Evolutionary conservation across 208 protist species (phyloP), one percentile per base, ranked within the genome.

Genomic region (Acanthamoeba royreba): DNA sequence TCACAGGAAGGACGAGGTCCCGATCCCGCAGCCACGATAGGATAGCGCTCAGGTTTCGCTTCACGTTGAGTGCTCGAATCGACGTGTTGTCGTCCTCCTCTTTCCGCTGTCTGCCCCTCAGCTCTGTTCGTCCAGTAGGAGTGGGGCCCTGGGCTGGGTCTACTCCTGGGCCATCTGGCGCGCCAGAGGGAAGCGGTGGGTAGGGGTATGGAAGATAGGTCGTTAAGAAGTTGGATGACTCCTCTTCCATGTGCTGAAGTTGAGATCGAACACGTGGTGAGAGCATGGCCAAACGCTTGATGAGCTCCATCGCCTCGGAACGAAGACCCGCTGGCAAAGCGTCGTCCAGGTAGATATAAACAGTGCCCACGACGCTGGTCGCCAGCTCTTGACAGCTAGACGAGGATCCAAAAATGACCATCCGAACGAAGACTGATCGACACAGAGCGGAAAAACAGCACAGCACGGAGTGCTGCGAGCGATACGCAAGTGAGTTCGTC

Each of bases 341-440:
- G 40, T 49, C 42, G 72, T 81, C 72, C 38, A 81, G 72, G 40
- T 81, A 81, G 72, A 81, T n/a, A 42, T 81, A 81, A n/a, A 81
- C 11, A 13, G 8, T 13, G 40, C 72, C 72, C 2, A 46, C 43
- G 1, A 81, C 8, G 40, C 49, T 42, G 42, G 22, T 42, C 13
- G 42, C 72, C 40, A 81, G 42, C 25, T 22, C 72, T 25, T 81
- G 72, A 8, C 40, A 35, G 40, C 40, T 49, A 1, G 22, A 17
- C 25, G 42, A 81, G 38, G 33, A 25, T 15, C 72, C 63, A 35
- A 74, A 74, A 35, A 17, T 81, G 33, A 42, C 40, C 72, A 31
- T 81, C 7, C 72, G 72, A 5, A 42, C 72, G 13, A 81, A 81
- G 40, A 81, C 72, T 1, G 13, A 49, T 35, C 40, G 40, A 42